Conservation (phyloP, 805 yeast genomes). For the Barnettozyma wickerhamii region DNA sequence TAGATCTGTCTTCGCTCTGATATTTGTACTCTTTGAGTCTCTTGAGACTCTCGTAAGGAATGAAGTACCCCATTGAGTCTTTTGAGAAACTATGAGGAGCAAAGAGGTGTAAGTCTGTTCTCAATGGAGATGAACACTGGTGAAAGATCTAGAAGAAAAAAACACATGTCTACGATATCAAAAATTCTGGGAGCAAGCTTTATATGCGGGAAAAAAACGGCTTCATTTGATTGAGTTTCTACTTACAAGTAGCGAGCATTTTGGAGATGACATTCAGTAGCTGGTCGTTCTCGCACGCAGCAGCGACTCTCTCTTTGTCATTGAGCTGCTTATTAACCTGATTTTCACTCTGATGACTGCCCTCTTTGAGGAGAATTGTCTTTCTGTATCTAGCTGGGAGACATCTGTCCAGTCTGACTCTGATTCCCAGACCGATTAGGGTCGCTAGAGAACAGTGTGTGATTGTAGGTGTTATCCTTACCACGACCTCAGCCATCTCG, state of each 20-base stretch:
- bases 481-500: constrained; percentile 68
- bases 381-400: constrained; percentile 82
- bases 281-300: constrained; percentile 97
- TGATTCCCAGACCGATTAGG: constrained; percentile 87
- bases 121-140: too few species aligned
- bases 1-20: constrained; percentile 76
- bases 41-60: constrained; percentile 47
- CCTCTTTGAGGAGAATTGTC: constrained; percentile 76
- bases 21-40: constrained; percentile 50
- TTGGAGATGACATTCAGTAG: constrained; percentile 83
- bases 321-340: constrained; percentile 96
- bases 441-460: constrained; percentile 98
- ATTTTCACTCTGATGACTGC: constrained; percentile 91
- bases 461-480: constrained; percentile 92
- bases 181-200: too few species aligned
- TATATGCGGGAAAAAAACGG: too few species aligned
- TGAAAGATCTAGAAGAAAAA: too few species aligned
- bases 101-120: too few species aligned
- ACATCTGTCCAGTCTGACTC: constrained; percentile 87
- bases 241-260: constrained; percentile 80
- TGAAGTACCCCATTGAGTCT: constrained; percentile 55
- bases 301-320: constrained; percentile 96
- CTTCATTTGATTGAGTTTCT: too few species aligned
- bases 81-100: too few species aligned
- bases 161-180: too few species aligned